phyloP scores from a whole-genome alignment of 2,329 filamentous ascomycete species.

The Mycosphaerella arachidis region DNA sequence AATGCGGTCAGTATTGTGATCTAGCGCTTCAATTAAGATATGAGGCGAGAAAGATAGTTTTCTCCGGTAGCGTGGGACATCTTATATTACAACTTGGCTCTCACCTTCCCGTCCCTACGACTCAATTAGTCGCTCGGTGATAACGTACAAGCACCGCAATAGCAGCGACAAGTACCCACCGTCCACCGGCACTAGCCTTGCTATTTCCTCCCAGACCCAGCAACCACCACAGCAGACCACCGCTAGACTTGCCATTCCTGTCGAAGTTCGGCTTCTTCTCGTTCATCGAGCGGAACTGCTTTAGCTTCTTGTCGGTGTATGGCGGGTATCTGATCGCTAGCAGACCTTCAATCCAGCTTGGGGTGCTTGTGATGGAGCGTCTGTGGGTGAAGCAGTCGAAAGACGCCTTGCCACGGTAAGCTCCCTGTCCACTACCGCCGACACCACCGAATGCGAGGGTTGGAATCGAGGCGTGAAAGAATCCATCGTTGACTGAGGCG shows the following conservation, averaged over 20 bases:
- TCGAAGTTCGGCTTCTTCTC: constrained; percentile 57
- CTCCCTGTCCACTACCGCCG: constrained; percentile 69
- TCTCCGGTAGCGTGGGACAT: neutral
- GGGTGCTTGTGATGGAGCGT: constrained; percentile 57
- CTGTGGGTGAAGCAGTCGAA: constrained; percentile 66
- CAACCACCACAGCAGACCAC: constrained; percentile 30
- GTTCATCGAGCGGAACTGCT: constrained; percentile 48
- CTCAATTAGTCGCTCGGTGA: constrained; percentile 12
- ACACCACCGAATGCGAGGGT: constrained; percentile 79
- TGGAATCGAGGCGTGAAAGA: constrained; percentile 65
- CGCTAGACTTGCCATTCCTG: constrained; percentile 45
- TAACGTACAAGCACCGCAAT: constrained; percentile 19
- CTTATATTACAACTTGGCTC: constrained; percentile 9
- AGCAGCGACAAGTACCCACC: constrained; percentile 28
- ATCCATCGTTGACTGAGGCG: constrained; percentile 53
- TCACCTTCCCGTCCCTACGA: constrained; percentile 4
- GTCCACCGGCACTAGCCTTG: constrained; percentile 21
- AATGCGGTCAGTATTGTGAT: constrained; percentile 17
- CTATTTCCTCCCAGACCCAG: constrained; percentile 30
- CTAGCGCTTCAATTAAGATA: neutral
- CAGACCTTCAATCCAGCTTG: constrained; percentile 62
- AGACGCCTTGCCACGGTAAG: constrained; percentile 71
- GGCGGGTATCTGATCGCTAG: constrained; percentile 64
- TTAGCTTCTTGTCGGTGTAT: constrained; percentile 51
- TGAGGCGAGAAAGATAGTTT: neutral